phyloP scores from a whole-genome alignment of 495 filamentous ascomycete genomes.

The Penicillium coprophilum region DNA sequence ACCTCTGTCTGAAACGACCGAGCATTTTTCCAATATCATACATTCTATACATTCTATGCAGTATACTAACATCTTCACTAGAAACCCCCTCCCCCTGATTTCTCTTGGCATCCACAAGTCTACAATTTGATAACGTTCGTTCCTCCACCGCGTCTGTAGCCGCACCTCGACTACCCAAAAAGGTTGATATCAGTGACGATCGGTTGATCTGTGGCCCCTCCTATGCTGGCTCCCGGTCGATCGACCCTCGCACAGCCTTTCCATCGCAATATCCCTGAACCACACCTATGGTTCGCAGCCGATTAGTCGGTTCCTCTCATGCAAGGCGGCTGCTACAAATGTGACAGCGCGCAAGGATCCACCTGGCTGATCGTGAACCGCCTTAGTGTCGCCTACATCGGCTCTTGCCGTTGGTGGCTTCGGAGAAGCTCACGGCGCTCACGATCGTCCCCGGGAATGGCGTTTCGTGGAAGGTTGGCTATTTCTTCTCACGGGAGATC shows the following conservation, averaged over 20 bases:
- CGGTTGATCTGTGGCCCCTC: slow-evolving; percentile 7
- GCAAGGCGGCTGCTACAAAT: slow-evolving; percentile 27
- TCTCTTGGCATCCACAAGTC: background rate
- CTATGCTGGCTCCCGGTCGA: slow-evolving; percentile 13
- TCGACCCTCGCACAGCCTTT: slow-evolving; percentile 4
- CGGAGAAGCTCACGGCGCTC: slow-evolving; percentile 23
- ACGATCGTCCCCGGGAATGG: slow-evolving; percentile 14
- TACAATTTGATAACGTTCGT: background rate
- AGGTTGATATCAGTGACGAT: slow-evolving; percentile 6
- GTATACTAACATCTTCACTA: background rate
- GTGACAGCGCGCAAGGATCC: slow-evolving; percentile 31
- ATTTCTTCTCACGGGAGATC: slow-evolving; percentile 17
- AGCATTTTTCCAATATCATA: background rate
- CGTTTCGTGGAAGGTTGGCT: slow-evolving; percentile 9
- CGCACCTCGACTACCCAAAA: slow-evolving; percentile 3
- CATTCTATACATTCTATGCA: background rate
- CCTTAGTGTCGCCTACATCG: slow-evolving; percentile 28
- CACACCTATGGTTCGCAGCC: slow-evolving; percentile 18
- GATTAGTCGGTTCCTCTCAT: slow-evolving; percentile 25
- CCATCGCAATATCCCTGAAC: slow-evolving; percentile 3
- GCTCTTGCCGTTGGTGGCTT: slow-evolving; percentile 31
- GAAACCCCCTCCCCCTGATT: background rate
- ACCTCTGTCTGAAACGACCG: background rate
- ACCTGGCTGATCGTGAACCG: slow-evolving; percentile 12
- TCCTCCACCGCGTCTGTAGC: slow-evolving; percentile 7